Evolutionary conservation across 1,284 basidiomycete genomes (phyloP).

Genomic region (Cutaneotrichosporon sp.): DNA sequence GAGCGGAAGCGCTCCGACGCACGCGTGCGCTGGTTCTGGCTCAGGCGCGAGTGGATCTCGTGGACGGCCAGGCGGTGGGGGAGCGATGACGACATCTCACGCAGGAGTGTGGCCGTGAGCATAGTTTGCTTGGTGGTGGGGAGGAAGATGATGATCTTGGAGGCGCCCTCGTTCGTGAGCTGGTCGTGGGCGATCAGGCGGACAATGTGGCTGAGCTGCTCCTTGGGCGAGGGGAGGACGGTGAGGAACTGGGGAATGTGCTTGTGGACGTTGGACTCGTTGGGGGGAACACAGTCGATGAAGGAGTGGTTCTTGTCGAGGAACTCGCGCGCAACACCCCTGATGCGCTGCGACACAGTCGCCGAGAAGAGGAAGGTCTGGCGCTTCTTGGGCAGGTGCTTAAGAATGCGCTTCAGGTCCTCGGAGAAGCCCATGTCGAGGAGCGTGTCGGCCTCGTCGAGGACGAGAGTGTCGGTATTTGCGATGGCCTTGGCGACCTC

Average conservation of each 20-base stretch:
- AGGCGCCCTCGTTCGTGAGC: conserved; percentile 65
- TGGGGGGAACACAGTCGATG: conserved; percentile 60
- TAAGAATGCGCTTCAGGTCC: conserved; percentile 75
- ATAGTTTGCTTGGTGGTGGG: conserved; percentile 86
- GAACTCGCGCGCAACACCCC: conserved; percentile 58
- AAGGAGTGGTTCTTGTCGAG: conserved; percentile 64
- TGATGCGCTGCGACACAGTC: conserved; percentile 60
- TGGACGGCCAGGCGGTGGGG: conserved; percentile 62
- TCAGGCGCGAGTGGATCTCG: conserved; percentile 84
- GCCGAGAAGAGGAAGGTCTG: conserved; percentile 97
- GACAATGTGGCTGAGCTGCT: conserved; percentile 77
- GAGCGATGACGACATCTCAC: conserved; percentile 59
- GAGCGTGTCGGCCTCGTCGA: conserved; percentile 95
- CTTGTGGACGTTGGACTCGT: conserved; percentile 65
- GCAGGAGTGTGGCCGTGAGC: conserved; percentile 67
- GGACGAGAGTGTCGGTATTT: conserved; percentile 67
- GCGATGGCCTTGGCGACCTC: conserved; percentile 60
- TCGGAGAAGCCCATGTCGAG: conserved; percentile 95
- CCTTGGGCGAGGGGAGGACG: conserved; percentile 63
- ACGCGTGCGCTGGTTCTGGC: conserved; percentile 64
- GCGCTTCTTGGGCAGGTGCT: conserved; percentile 68
- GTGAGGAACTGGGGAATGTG: conserved; percentile 85
- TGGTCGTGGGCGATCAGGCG: conserved; percentile 88
- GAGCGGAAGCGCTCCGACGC: conserved; percentile 69
- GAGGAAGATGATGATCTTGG: conserved; percentile 85